Percentiles rank a stretch among this genome's conserved stretches.
Conservation (phyloP, 2,329 filamentous ascomycete genomes). For the Calonectria pteridis region DNA sequence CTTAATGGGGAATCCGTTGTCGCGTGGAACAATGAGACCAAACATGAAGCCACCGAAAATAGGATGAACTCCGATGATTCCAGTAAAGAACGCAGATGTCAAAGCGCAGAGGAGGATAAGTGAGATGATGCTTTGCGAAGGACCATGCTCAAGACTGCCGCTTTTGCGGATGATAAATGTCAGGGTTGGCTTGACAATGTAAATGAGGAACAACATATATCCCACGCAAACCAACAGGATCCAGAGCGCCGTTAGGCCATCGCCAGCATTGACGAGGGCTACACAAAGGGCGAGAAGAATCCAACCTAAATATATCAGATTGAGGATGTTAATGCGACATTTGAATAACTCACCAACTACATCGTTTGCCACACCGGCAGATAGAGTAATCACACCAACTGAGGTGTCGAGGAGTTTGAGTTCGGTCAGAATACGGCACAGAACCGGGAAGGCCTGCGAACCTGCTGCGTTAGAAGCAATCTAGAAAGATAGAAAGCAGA, state of each 20-base stretch:
- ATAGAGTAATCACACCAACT: slow-evolving; percentile 88
- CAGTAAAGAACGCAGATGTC: slow-evolving; percentile 85
- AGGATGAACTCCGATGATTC: slow-evolving; percentile 87
- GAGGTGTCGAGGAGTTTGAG: slow-evolving; percentile 85
- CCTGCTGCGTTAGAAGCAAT: neutral
- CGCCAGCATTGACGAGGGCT: slow-evolving; percentile 87
- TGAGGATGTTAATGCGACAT: accelerated
- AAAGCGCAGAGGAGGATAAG: slow-evolving; percentile 84
- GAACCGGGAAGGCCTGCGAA: slow-evolving; percentile 75
- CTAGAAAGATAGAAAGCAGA: neutral
- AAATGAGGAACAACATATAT: slow-evolving; percentile 81
- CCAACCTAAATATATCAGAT: slow-evolving; percentile 64
- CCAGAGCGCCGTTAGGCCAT: slow-evolving; percentile 84
- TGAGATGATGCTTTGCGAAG: slow-evolving; percentile 84
- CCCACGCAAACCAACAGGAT: slow-evolving; percentile 82
- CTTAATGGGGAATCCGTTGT: slow-evolving; percentile 89
- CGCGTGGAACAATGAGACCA: slow-evolving; percentile 88
- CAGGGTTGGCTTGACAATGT: slow-evolving; percentile 79
- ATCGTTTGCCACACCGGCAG: slow-evolving; percentile 92
- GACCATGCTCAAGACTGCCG: slow-evolving; percentile 85
- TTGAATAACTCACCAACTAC: slow-evolving; percentile 51
- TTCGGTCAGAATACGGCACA: slow-evolving; percentile 92
- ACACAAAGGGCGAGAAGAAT: slow-evolving; percentile 94
- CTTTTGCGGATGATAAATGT: slow-evolving; percentile 78
- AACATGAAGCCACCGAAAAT: slow-evolving; percentile 94